phyloP scores from a whole-genome alignment of 441 rosid genomes.

The Bocquillonia castaneifolia region DNA sequence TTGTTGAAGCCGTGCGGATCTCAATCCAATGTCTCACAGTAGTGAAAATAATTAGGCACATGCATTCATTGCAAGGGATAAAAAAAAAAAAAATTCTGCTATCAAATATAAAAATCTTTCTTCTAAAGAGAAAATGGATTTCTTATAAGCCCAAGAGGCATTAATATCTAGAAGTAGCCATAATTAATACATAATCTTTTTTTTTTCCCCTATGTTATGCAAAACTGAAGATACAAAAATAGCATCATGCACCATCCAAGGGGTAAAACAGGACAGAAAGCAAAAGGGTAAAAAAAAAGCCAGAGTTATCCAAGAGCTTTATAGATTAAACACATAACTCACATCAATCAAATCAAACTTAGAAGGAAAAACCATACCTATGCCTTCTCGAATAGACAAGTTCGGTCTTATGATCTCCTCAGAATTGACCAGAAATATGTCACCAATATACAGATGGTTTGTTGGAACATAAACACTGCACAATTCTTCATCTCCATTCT shows the following conservation, averaged over 20 bases:
- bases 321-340: conserved; percentile 1
- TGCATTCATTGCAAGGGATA: background rate
- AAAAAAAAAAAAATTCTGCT: background rate
- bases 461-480: conserved; percentile 97
- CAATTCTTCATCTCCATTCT: conserved; percentile 78
- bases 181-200: background rate
- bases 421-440: conserved; percentile 71
- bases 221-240: conserved; percentile 7
- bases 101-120: background rate
- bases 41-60: background rate
- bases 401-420: conserved; percentile 88
- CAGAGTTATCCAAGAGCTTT: conserved; percentile 2
- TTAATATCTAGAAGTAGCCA: background rate
- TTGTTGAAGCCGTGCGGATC: no score
- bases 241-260: background rate
- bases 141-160: background rate
- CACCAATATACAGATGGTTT: conserved; percentile 92
- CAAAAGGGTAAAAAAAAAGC: background rate
- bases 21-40: background rate
- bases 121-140: background rate
- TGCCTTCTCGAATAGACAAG: conserved; percentile 88
- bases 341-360: background rate
- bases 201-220: no score
- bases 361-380: conserved; percentile 47
- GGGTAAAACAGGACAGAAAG: background rate